Evolutionary conservation across 2,329 filamentous ascomycete species (phyloP), one percentile per base, ranked within the genome.

Genomic region (Kalmusia sp.): DNA sequence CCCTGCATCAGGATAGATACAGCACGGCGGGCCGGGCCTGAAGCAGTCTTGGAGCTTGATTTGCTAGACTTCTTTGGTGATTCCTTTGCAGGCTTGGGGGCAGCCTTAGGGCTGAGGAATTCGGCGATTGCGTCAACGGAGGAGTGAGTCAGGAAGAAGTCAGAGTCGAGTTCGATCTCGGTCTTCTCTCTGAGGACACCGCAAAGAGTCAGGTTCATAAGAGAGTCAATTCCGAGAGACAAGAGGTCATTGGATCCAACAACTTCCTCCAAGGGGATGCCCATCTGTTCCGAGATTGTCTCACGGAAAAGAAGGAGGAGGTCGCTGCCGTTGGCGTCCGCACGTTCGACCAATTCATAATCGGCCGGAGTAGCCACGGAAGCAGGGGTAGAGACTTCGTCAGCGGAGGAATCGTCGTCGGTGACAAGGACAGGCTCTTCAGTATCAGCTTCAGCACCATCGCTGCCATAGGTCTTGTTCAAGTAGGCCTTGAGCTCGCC

Each of bases 401-500:
- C 75, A 11, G 78, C 80, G 22, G 77, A 76, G 22, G 72, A 70
- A 35, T 72, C 70, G 12, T 77, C 73, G 14, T 75, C 72, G 22
- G 69, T 65, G 39, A 72, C 57, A 19, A 68, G 62, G 12, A 17
- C 15, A 46, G 43, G 43, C 30, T 25, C 43, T 34, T 46, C 43
- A 28, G 27, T 28, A 7, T 46, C 43, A 5, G 30, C 22, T n/a
- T 11, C 21, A 46, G 30, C 21, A 15, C 19, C 19, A 31, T 68
- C 65, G 31, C 67, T 73, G 19, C 73, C 76, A 59, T 82, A 78
- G 54, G 77, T 78, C 51, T 79, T 76, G 31, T 76, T 63, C 57
- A 87, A 78, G 67, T 84, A 80, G 56, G 79, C 79, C 76, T 85
- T 86, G 76, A 87, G 80, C 58, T 83, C 82, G 31, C 83, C 83